phyloP scores from a whole-genome alignment of 75 land plant genomes.

The Pinus taeda region DNA sequence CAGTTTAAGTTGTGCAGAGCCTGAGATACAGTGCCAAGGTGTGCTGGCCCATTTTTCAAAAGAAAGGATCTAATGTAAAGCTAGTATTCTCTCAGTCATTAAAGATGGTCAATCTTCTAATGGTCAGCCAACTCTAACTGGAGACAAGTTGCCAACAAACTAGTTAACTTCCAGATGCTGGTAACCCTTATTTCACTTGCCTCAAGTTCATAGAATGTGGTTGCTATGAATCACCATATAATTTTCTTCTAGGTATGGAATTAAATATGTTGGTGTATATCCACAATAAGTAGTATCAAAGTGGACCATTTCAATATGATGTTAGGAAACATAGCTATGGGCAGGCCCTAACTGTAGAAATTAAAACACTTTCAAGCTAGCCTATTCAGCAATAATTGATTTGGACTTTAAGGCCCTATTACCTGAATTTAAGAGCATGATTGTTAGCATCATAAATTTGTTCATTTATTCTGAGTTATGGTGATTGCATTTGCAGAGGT shows the following conservation, averaged over 20 bases:
- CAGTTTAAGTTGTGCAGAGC: background rate
- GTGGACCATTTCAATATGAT: background rate
- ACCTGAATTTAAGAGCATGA: too few species aligned
- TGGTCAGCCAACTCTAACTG: too few species aligned
- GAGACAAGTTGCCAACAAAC: background rate
- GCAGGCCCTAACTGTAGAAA: too few species aligned
- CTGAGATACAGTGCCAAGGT: too few species aligned
- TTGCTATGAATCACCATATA: too few species aligned
- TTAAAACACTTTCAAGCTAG: too few species aligned
- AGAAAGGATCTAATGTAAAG: too few species aligned
- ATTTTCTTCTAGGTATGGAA: background rate
- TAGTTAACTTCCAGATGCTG: background rate
- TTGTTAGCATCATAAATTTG: background rate
- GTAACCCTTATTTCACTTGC: background rate
- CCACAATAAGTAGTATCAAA: background rate
- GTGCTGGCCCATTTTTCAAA: too few species aligned
- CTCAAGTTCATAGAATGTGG: background rate
- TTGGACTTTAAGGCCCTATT: too few species aligned
- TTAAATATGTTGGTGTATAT: background rate
- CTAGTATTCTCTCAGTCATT: too few species aligned
- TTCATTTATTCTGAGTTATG: background rate
- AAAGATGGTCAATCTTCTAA: too few species aligned
- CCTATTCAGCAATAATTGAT: too few species aligned
- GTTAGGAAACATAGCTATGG: background rate
- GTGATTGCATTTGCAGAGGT: conserved; percentile 12